A percentile compares a stretch with the other conserved stretches of the same genome.
These are phyloP conservation scores for Mortierella sp. DNA, from an alignment of 371 early-diverging fungal genomes.

Conservation along the genomic window DNA sequence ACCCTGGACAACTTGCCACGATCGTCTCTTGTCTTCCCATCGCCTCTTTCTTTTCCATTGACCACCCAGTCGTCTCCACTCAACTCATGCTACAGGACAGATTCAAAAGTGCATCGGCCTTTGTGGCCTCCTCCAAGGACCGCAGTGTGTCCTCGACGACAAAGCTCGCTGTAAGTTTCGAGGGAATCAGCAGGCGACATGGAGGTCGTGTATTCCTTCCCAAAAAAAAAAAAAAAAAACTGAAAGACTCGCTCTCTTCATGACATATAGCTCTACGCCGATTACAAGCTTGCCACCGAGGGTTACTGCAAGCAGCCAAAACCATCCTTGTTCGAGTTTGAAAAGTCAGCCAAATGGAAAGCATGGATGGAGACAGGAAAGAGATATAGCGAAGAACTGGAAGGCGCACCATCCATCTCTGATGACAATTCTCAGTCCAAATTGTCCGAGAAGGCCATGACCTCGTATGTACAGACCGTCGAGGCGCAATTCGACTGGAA, in stretches of 20 bases:
- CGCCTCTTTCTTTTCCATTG: not conserved
- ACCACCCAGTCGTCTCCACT: not conserved
- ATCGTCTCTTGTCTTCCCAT: no score
- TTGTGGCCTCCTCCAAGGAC: constrained; percentile 28
- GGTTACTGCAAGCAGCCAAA: constrained; percentile 38
- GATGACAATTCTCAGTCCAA: not conserved
- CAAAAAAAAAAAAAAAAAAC: not conserved
- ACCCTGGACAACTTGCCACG: no score
- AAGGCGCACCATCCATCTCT: not conserved
- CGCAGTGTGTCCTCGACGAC: constrained; percentile 33
- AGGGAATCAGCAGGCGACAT: not conserved
- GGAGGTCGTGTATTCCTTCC: not conserved
- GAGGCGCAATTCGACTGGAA: constrained; percentile 48
- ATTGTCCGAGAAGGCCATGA: constrained; percentile 30
- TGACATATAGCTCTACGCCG: constrained; percentile 37
- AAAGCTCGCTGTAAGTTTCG: constrained; percentile 38
- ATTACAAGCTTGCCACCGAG: constrained; percentile 50
- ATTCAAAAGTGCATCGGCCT: constrained; percentile 52
- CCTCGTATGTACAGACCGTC: constrained; percentile 39
- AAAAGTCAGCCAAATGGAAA: constrained; percentile 54
- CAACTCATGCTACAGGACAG: constrained; percentile 26
- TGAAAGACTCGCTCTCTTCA: not conserved
- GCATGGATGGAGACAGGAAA: constrained; percentile 50
- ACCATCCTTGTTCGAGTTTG: constrained; percentile 49
- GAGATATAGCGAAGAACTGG: constrained; percentile 12